Conservation (phyloP, 2,329 filamentous ascomycete species). For the Trichoderma simmonsii region DNA sequence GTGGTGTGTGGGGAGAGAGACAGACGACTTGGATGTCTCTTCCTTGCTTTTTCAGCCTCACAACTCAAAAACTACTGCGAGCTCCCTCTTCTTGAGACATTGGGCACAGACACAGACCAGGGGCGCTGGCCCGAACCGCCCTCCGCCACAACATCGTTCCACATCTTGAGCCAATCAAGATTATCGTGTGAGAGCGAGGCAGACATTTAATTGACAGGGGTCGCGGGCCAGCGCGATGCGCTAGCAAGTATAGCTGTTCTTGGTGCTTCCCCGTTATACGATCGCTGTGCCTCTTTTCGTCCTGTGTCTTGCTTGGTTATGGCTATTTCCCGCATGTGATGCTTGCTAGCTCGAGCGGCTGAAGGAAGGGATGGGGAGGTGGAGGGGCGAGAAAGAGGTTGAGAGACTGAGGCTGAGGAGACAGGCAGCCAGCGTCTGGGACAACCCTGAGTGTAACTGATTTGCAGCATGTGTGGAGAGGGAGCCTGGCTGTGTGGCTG, state of each 20-base stretch:
- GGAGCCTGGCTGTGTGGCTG: neutral
- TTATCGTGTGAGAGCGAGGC: neutral
- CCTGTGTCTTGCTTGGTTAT: neutral
- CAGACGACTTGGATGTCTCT: neutral
- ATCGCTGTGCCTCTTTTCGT: neutral
- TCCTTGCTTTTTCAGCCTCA: neutral
- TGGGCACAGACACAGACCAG: neutral
- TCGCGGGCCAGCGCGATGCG: neutral
- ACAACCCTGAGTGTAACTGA: neutral
- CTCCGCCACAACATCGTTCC: conserved; percentile 13
- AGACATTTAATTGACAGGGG: neutral
- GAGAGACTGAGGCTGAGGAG: conserved; percentile 10
- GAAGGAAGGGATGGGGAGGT: neutral
- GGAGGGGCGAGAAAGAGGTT: neutral
- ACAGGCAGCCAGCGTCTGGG: neutral
- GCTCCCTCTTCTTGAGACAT: neutral
- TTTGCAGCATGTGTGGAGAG: neutral
- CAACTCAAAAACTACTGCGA: neutral
- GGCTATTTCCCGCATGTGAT: conserved; percentile 1
- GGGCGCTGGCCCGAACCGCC: neutral
- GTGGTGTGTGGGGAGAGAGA: neutral
- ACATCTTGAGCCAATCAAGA: neutral
- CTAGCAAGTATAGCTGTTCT: neutral
- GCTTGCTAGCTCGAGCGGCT: neutral
- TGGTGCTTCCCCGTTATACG: neutral